Conservation (phyloP, 805 yeast species). For the Wickerhamomyces silvicola region DNA sequence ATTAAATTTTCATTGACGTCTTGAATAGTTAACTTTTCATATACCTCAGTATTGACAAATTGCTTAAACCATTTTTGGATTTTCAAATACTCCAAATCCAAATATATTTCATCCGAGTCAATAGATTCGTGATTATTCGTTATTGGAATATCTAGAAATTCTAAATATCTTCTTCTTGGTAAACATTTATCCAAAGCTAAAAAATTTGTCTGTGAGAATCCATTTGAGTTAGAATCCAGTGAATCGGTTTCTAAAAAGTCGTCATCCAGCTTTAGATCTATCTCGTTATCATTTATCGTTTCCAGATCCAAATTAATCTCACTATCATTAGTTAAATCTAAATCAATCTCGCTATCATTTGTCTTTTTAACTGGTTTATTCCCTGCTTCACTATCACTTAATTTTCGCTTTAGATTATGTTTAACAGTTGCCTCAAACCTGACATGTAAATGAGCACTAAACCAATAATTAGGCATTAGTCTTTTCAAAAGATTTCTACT, state of each 20-base stretch:
- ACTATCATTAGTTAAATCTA: constrained; percentile 11
- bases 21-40: constrained; percentile 8
- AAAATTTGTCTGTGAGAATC: constrained; percentile 38
- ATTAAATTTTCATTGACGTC: constrained; percentile 6
- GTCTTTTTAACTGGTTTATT: constrained; percentile 2
- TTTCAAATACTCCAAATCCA: constrained; percentile 17
- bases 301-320: constrained; percentile 5
- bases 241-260: constrained; percentile 3
- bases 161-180: constrained; percentile 54
- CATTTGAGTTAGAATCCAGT: constrained; percentile 11
- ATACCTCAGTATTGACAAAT: constrained; percentile 9
- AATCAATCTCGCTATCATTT: constrained; percentile 21
- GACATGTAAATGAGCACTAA: constrained; percentile 86
- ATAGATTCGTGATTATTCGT: constrained; percentile 16
- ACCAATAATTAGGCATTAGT: constrained; percentile 70
- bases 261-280: constrained; percentile 8
- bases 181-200: constrained; percentile 83
- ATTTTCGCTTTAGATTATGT: constrained; percentile 23
- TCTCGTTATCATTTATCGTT: constrained; percentile 14
- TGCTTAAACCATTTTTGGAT: constrained; percentile 15
- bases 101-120: constrained; percentile 3
- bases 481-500: constrained; percentile 45
- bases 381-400: constrained; percentile 4
- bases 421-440: constrained; percentile 51
- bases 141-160: constrained; percentile 38